Evolutionary conservation across 345 rosid genomes (phyloP).

Genomic region (Eucalyptus camaldulensis): DNA sequence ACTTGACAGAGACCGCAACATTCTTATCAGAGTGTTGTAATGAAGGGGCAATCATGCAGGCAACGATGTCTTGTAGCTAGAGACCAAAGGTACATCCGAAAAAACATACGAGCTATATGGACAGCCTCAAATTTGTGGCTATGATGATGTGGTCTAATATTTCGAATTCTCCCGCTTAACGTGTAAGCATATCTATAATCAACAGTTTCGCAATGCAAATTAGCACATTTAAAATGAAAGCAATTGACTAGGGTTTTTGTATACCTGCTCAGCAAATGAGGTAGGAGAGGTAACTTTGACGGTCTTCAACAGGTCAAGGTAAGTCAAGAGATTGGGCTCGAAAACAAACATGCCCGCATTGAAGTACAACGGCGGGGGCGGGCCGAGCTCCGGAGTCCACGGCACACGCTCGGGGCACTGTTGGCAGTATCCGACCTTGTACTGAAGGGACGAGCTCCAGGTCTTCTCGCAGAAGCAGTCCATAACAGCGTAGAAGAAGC

Average conservation of each 20-base stretch:
- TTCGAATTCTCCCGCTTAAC: neutral
- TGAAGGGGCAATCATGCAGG: neutral
- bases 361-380: slow-evolving; percentile 65
- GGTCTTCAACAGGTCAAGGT: slow-evolving; percentile 30
- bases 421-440: slow-evolving; percentile 84
- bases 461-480: slow-evolving; percentile 89
- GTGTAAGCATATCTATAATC: neutral
- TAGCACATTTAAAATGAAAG: neutral
- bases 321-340: slow-evolving; percentile 44
- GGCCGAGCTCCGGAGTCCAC: slow-evolving; percentile 53
- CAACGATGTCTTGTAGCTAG: neutral
- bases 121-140: neutral
- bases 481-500: slow-evolving; percentile 63
- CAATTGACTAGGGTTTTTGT: neutral
- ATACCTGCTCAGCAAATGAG: slow-evolving; percentile 84
- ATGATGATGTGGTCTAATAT: neutral
- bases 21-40: neutral
- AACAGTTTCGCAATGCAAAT: neutral
- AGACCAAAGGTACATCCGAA: neutral
- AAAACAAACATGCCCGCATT: slow-evolving; percentile 82
- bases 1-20: neutral
- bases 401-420: slow-evolving; percentile 56
- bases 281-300: slow-evolving; percentile 44
- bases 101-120: neutral
- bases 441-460: slow-evolving; percentile 61